Evolutionary conservation across 768 basidiomycete species (phyloP).

Genomic region (Leccinellum albellum): DNA sequence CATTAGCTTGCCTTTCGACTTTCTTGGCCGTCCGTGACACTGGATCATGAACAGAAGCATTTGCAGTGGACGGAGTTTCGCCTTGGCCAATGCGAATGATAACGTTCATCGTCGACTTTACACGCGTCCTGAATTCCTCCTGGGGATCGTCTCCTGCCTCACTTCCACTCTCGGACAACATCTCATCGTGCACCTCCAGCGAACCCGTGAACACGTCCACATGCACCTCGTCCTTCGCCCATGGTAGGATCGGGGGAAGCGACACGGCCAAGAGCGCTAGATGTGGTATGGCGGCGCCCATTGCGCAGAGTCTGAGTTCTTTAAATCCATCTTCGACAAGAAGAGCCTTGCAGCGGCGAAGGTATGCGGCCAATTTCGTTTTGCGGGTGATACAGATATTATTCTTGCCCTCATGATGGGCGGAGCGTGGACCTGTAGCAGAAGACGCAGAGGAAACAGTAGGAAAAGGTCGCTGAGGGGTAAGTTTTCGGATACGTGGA

Average conservation of each 20-base stretch:
- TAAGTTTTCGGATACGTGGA: slow-evolving; percentile 57
- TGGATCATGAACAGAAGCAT: slow-evolving; percentile 1
- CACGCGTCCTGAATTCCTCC: slow-evolving; percentile 55
- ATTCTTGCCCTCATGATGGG: slow-evolving; percentile 78
- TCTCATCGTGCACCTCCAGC: slow-evolving; percentile 72
- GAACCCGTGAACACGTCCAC: slow-evolving; percentile 66
- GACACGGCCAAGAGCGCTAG: slow-evolving; percentile 67
- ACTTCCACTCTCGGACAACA: slow-evolving; percentile 39
- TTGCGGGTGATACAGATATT: slow-evolving; percentile 77
- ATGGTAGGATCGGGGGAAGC: slow-evolving; percentile 71
- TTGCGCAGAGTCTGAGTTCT: slow-evolving; percentile 69
- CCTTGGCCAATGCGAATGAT: slow-evolving; percentile 62
- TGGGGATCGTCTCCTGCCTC: slow-evolving; percentile 61
- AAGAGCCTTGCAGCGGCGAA: slow-evolving; percentile 72
- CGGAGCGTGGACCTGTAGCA: slow-evolving; percentile 76
- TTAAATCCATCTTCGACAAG: slow-evolving; percentile 78
- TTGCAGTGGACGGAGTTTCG: slow-evolving; percentile 32
- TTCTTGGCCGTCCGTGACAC: slow-evolving; percentile 3
- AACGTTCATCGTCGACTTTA: slow-evolving; percentile 66
- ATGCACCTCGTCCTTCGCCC: slow-evolving; percentile 55
- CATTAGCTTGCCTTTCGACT: slow-evolving; percentile 5
- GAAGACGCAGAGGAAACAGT: slow-evolving; percentile 71
- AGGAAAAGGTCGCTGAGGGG: slow-evolving; percentile 71
- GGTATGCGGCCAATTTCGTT: slow-evolving; percentile 66
- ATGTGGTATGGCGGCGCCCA: slow-evolving; percentile 89